Base-by-base conservation (phyloP, 2,329 filamentous ascomycete species). In the Iodosphaeria phyllophila region DNA sequence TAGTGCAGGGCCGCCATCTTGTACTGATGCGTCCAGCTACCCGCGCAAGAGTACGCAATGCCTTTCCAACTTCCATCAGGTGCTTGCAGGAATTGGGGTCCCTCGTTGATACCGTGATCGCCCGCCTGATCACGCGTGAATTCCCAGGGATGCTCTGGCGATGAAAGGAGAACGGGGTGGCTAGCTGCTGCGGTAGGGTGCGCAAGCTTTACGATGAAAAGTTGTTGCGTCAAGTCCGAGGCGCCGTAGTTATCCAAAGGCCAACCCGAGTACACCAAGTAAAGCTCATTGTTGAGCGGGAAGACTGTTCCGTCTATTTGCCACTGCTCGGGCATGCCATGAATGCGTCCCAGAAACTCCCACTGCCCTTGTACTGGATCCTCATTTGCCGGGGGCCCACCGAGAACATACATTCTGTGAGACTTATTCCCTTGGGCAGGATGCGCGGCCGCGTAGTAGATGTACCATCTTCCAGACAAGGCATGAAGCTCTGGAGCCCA, bases 401-500 rank as follows among this genome's bases (percentile, higher is more conserved):
- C 43, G 4, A 46, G 30, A 8, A 46, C 42, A 26, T 41, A 46
- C 37, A 46, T 43, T 16, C 43, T 39, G 24, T 46, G 43, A 29
- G 41, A 43, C 22, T 36, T 37, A 20, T 40, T 44, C n/a, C 42
- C 43, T 16, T 27, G 34, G 13, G 30, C 29, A 9, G 38, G 33
- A 22, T 40, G 32, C 11, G 42, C 40, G 3, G 43, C 43, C 2
- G 43, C 35, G 22, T 44, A 44, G 34, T 46, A 46, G n/a, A 46
- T 35, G 28, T 45, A 45, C 43, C 43, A 46, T 24, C 43, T 35
- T 5, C 37, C 42, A 24, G 30, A 33, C 5, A 46, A 17, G 13
- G 39, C 34, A 23, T 46, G 43, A 11, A 46, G 35, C 24, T 46
- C 43, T 4, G 43, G 43, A 10, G 43, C 43, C 43, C 43, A 46